Evolutionary conservation across 371 early-diverging fungal genomes (phyloP).

Genomic region (Mucor ambiguus): DNA sequence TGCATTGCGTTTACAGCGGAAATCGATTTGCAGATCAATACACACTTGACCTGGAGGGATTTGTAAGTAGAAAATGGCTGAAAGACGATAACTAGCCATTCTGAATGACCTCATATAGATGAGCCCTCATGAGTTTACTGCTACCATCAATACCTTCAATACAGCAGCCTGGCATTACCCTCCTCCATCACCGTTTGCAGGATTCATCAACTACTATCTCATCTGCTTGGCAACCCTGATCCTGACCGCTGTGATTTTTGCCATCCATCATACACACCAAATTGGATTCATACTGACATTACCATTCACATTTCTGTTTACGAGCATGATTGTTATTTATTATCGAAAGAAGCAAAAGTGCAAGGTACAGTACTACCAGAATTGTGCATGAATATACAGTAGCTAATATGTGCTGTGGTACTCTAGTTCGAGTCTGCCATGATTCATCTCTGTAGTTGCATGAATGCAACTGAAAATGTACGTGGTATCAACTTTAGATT

Average conservation of each 20-base stretch:
- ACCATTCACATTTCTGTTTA: slow-evolving; percentile 29
- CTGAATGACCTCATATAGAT: slow-evolving; percentile 29
- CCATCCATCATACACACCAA: slow-evolving; percentile 38
- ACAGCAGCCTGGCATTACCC: slow-evolving; percentile 31
- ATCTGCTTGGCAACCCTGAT: slow-evolving; percentile 16
- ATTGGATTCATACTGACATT: slow-evolving; percentile 24
- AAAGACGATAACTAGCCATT: neutral
- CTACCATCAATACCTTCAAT: slow-evolving; percentile 46
- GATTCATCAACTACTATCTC: slow-evolving; percentile 15
- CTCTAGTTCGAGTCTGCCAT: slow-evolving; percentile 39
- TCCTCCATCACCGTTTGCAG: slow-evolving; percentile 32
- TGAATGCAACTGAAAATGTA: slow-evolving; percentile 55
- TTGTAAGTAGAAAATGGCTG: slow-evolving; percentile 10
- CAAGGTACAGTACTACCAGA: slow-evolving; percentile 4
- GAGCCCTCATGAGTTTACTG: slow-evolving; percentile 40
- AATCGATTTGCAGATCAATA: slow-evolving; percentile 43
- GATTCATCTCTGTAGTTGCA: slow-evolving; percentile 41
- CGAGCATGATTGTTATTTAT: slow-evolving; percentile 24
- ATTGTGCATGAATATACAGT: neutral
- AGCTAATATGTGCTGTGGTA: neutral
- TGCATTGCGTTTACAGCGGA: slow-evolving; percentile 37
- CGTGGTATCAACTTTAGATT: slow-evolving; percentile 48
- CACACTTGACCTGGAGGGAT: slow-evolving; percentile 38
- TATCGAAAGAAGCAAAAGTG: slow-evolving; percentile 33
- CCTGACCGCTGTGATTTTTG: slow-evolving; percentile 22